Percentiles rank a stretch among this genome's conserved stretches.
These are phyloP conservation scores for Exutisphaerella laricina DNA, from an alignment of 2,329 filamentous ascomycete genomes.

Conservation along the genomic window DNA sequence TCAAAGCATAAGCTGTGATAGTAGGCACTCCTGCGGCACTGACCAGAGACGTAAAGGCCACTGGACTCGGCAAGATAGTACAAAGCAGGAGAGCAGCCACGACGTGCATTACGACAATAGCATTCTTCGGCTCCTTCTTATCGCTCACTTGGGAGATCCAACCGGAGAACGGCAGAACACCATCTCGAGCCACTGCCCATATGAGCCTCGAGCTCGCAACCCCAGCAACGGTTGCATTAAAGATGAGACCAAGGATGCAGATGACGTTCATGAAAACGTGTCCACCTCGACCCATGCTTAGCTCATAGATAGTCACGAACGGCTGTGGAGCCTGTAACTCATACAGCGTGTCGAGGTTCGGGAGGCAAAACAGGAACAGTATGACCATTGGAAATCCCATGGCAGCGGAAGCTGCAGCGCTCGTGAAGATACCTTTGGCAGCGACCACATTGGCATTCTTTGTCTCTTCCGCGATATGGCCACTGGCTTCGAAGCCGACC, in stretches of 20 bases:
- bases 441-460: constrained; percentile 53
- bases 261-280: constrained; percentile 60
- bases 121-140: constrained; percentile 55
- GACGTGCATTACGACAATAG: constrained; percentile 54
- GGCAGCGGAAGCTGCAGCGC: constrained; percentile 52
- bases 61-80: constrained; percentile 52
- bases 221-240: constrained; percentile 57
- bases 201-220: constrained; percentile 57
- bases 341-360: constrained; percentile 49
- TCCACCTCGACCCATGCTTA: constrained; percentile 50
- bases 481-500: constrained; percentile 57
- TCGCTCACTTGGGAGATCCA: constrained; percentile 53
- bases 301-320: constrained; percentile 54
- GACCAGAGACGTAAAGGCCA: constrained; percentile 37
- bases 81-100: constrained; percentile 53
- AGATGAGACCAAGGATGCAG: constrained; percentile 44
- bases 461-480: constrained; percentile 57
- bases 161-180: constrained; percentile 53
- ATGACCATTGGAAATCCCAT: constrained; percentile 54
- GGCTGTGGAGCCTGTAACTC: constrained; percentile 52
- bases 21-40: constrained; percentile 38
- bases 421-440: constrained; percentile 56
- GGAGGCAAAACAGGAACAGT: constrained; percentile 55
- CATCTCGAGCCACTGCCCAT: constrained; percentile 58
- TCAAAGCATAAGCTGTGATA: constrained; percentile 35